Evolutionary conservation across 768 basidiomycete species (phyloP).

Genomic region (Boletus tomentosulus): DNA sequence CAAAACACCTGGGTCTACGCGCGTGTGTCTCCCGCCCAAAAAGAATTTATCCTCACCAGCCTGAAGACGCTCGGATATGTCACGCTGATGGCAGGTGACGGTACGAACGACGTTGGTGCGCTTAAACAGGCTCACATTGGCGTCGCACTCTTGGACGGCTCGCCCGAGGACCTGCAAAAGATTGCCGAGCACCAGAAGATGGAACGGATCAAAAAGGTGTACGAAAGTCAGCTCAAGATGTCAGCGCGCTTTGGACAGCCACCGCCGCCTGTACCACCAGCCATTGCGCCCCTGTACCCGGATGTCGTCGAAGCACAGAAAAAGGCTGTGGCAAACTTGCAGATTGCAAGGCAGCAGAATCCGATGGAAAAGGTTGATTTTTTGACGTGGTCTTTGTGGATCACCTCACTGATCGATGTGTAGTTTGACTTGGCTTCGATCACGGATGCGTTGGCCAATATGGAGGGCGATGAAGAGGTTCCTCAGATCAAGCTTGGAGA

Average conservation of each 20-base stretch:
- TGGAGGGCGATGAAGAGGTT: slow-evolving; percentile 93
- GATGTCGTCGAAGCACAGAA: slow-evolving; percentile 89
- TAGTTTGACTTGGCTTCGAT: slow-evolving; percentile 78
- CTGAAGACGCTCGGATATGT: slow-evolving; percentile 85
- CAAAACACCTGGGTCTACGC: slow-evolving; percentile 99
- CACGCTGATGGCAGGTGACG: slow-evolving; percentile 98
- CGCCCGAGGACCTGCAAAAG: slow-evolving; percentile 85
- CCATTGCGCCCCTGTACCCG: slow-evolving; percentile 84
- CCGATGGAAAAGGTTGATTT: slow-evolving; percentile 81
- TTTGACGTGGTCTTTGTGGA: not conserved
- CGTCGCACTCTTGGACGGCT: slow-evolving; percentile 88
- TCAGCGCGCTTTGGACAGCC: slow-evolving; percentile 87
- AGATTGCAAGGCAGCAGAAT: slow-evolving; percentile 69
- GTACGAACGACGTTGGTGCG: slow-evolving; percentile 98
- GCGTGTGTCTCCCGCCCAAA: slow-evolving; percentile 92
- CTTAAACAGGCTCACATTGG: slow-evolving; percentile 98
- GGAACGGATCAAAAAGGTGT: slow-evolving; percentile 94
- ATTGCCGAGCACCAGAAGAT: slow-evolving; percentile 89
- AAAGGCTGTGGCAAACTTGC: slow-evolving; percentile 63
- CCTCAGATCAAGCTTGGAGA: slow-evolving; percentile 99
- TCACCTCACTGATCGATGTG: slow-evolving; percentile 10
- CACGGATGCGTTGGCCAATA: slow-evolving; percentile 81
- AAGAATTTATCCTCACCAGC: slow-evolving; percentile 91
- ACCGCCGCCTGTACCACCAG: slow-evolving; percentile 88
- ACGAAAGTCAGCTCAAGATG: slow-evolving; percentile 91